These are phyloP conservation scores for Xylariaceae sp. DNA, from an alignment of 2,329 filamentous ascomycete genomes.

Conservation along the genomic window DNA sequence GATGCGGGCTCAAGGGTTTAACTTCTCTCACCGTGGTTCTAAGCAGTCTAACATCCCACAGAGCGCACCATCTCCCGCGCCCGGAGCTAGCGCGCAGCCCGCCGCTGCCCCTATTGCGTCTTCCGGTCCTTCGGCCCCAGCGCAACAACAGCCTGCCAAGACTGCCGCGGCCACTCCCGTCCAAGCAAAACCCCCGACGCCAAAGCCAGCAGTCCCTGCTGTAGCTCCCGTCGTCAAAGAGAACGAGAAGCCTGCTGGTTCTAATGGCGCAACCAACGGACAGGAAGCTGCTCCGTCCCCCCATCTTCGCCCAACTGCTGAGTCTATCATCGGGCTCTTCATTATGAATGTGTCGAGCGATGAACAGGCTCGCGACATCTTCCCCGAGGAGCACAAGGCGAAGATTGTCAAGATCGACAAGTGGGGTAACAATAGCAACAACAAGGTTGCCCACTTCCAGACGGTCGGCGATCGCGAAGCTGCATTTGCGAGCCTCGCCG, in stretches of 20 bases:
- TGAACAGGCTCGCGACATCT: constrained; percentile 75
- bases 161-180: constrained; percentile 41
- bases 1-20: constrained; percentile 98
- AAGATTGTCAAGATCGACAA: constrained; percentile 79
- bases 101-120: constrained; percentile 30
- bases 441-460: constrained; percentile 83
- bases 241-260: constrained; percentile 47
- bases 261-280: constrained; percentile 51
- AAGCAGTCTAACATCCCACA: constrained; percentile 55
- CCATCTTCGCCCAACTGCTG: constrained; percentile 52
- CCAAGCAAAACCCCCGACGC: constrained; percentile 43
- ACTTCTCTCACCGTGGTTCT: constrained; percentile 90
- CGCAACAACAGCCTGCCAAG: constrained; percentile 40
- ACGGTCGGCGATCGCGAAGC: constrained; percentile 72
- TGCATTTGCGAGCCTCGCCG: constrained; percentile 67
- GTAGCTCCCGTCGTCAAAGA: constrained; percentile 46
- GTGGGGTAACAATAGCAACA: constrained; percentile 60
- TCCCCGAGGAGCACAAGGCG: constrained; percentile 72
- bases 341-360: constrained; percentile 80
- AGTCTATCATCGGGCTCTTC: constrained; percentile 79
- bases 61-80: constrained; percentile 35
- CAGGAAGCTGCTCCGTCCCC: constrained; percentile 52
- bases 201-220: constrained; percentile 39
- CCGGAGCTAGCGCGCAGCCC: constrained; percentile 30
- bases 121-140: constrained; percentile 27